Evolutionary conservation across 2,329 filamentous ascomycete genomes (phyloP).

Genomic region (Cladorrhinum sp.): DNA sequence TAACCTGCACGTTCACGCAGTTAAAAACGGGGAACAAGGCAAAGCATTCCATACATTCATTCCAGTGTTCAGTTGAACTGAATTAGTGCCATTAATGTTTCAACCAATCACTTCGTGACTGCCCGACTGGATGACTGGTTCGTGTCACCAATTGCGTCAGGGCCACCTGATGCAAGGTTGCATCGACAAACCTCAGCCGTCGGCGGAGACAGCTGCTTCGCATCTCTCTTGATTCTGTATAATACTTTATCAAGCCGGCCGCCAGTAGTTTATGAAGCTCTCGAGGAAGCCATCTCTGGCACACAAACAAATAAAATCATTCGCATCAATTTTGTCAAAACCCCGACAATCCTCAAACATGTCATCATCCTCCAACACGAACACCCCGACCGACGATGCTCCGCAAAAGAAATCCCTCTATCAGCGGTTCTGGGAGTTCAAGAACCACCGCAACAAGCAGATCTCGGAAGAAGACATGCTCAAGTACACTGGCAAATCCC

Average conservation of each 20-base stretch:
- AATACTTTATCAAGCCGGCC: not conserved
- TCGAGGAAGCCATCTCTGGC: not conserved
- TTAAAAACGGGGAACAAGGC: too few species aligned
- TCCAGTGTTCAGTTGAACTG: too few species aligned
- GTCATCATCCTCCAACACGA: not conserved
- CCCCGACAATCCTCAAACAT: not conserved
- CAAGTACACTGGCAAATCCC: constrained; percentile 41
- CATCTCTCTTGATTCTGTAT: too few species aligned
- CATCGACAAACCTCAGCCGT: not conserved
- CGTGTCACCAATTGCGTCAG: not conserved
- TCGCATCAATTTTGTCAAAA: not conserved
- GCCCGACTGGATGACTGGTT: not conserved
- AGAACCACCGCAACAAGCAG: constrained; percentile 20
- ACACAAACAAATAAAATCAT: not conserved
- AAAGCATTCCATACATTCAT: too few species aligned
- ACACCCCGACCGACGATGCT: not conserved
- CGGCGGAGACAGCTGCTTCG: not conserved
- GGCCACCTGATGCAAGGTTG: not conserved
- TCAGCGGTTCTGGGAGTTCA: constrained; percentile 25
- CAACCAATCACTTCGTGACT: not conserved
- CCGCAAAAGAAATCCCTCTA: constrained; percentile 23
- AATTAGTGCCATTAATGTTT: too few species aligned
- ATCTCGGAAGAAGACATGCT: constrained; percentile 40
- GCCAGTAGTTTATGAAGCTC: not conserved
- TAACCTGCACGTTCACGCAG: too few species aligned